phyloP scores from a whole-genome alignment of 495 filamentous ascomycete genomes.

The Cairneyella variabilis region DNA sequence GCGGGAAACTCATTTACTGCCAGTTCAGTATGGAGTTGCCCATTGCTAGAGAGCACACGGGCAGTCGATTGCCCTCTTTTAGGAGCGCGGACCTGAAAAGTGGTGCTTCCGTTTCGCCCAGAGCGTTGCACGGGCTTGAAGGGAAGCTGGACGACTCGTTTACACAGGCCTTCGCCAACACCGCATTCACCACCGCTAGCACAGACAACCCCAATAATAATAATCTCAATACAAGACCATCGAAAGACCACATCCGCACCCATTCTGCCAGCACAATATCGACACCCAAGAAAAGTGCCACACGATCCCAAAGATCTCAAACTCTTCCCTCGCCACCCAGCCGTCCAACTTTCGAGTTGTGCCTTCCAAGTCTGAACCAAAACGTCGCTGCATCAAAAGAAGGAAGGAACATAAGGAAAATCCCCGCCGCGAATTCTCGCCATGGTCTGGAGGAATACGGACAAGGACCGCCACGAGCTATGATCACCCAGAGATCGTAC shows the following conservation, averaged over 20 bases:
- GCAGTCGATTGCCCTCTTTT: background rate
- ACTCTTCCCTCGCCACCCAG: background rate
- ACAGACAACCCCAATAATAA: background rate
- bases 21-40: too few species aligned
- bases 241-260: constrained; percentile 3
- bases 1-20: too few species aligned
- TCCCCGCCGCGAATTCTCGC: constrained; percentile 1
- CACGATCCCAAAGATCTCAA: background rate
- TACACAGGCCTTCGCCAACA: background rate
- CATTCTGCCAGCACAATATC: constrained; percentile 4
- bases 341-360: background rate
- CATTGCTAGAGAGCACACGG: constrained; percentile 1
- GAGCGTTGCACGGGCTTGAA: background rate
- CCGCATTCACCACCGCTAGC: background rate
- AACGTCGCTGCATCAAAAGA: too few species aligned
- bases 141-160: too few species aligned
- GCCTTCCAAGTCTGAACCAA: too few species aligned
- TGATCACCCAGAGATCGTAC: constrained; percentile 30
- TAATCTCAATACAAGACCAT: too few species aligned
- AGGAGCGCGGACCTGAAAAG: background rate
- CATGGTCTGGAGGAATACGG: constrained; percentile 9
- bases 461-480: constrained; percentile 8
- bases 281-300: background rate
- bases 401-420: background rate
- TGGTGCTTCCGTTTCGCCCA: background rate